These are phyloP conservation scores for Leccinellum luteum DNA, from an alignment of 768 basidiomycete species.

Conservation along the genomic window DNA sequence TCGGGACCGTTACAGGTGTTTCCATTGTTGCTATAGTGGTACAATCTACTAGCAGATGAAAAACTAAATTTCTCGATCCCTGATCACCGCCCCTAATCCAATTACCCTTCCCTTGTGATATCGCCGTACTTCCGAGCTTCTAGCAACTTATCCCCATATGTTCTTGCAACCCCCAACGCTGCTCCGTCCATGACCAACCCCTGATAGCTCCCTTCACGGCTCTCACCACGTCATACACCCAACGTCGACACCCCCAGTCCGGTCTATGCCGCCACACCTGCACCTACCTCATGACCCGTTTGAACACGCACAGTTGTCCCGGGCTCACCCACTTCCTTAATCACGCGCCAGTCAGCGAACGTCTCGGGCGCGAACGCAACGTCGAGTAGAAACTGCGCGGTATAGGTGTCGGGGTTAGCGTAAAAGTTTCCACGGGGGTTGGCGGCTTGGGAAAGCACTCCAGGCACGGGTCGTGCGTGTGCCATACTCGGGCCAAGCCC, in stretches of 20 bases:
- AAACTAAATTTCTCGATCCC: neutral
- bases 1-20: constrained; percentile 4
- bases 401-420: constrained; percentile 27
- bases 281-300: constrained; percentile 13
- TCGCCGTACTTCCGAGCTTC: constrained; percentile 32
- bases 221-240: constrained; percentile 24
- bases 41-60: neutral
- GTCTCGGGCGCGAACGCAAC: constrained; percentile 9
- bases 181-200: constrained; percentile 15
- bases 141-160: constrained; percentile 26
- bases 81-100: constrained; percentile 1
- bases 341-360: constrained; percentile 22
- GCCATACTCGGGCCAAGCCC: neutral
- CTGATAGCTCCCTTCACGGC: neutral
- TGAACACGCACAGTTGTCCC: constrained; percentile 12
- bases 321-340: constrained; percentile 24
- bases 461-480: neutral
- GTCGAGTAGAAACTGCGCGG: constrained; percentile 8
- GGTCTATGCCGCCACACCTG: constrained; percentile 15
- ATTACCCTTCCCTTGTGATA: constrained; percentile 10
- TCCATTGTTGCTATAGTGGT: constrained; percentile 24
- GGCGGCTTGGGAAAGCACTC: neutral
- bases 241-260: constrained; percentile 28
- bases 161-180: constrained; percentile 16
- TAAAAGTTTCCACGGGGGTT: constrained; percentile 24